A percentile compares a stretch with the other conserved stretches of the same genome.
Evolutionary conservation across 306 rosid genomes (phyloP).

Genomic region (Pachyrhizus erosus): DNA sequence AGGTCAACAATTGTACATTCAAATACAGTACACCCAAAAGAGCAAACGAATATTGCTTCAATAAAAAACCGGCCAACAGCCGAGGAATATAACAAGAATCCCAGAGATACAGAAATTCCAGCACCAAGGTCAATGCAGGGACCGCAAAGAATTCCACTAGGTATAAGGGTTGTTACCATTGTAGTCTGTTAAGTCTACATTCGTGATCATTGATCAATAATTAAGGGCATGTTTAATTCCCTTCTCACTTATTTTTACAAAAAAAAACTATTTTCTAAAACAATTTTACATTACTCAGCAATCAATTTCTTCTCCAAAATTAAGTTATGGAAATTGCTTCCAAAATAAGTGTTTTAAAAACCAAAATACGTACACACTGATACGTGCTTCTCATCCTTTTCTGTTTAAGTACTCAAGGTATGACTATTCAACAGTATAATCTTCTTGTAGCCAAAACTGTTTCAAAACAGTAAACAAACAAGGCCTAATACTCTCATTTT

Average conservation of each 20-base stretch:
- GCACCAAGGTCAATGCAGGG: conserved; percentile 67
- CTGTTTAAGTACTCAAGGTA: no score
- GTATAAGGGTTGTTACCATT: conserved; percentile 46
- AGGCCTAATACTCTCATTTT: not conserved
- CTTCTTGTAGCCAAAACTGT: not conserved
- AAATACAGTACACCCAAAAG: conserved; percentile 65
- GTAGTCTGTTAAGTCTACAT: not conserved
- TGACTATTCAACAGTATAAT: not conserved
- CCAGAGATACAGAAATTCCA: conserved; percentile 64
- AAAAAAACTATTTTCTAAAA: no score
- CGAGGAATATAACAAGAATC: conserved; percentile 57
- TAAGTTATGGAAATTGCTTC: not conserved
- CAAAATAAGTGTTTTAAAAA: not conserved
- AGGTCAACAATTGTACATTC: conserved; percentile 96
- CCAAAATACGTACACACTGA: not conserved
- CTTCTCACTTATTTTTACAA: no score
- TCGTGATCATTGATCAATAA: not conserved
- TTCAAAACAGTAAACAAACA: not conserved
- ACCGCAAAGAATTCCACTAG: conserved; percentile 70
- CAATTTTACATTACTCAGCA: not conserved
- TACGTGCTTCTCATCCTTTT: not conserved
- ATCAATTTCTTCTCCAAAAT: not conserved
- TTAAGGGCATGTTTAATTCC: not conserved
- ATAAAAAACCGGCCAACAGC: conserved; percentile 58
- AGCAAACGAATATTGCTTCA: conserved; percentile 57